Base-by-base conservation (phyloP, 2,329 filamentous ascomycete genomes). In the Arachnomyces sp. region DNA sequence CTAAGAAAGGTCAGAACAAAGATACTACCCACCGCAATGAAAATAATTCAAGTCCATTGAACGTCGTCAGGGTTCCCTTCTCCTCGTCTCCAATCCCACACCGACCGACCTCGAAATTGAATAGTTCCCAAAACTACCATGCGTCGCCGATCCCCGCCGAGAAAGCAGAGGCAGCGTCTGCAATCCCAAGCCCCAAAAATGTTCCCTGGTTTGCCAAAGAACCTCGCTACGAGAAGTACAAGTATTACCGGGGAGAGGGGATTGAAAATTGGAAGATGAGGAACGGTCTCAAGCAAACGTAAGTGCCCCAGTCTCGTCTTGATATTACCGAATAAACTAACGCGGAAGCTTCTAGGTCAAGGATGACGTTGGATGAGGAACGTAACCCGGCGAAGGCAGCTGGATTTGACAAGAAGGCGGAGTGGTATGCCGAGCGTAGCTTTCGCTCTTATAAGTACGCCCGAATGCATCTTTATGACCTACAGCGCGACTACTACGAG, bases 281-380 rank as follows among this genome's bases (percentile, higher is more conserved):
- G 47, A 98, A 96, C 63, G 96, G 96, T 60, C 98, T 96, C 54
- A 66, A 98, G 40, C 90, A 95, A 64, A 94, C 86, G 86, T 90
- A 66, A 54, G 67, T 15, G 28, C 33, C 14, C 34, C 31, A 16
- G 13, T 18, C 31, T 14, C 37, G 16, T 29, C 20, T 20, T 16
- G 20, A 8, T 7, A 44, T 16, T 6, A 14, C 13, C 13, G 31
- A 28, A 12, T 36, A 5, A 12, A 25, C 7, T 4, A 18, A 41
- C 43, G 15, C 44, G 33, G 34, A 43, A 17, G 36, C 31, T 28
- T 44, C 31, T 47, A 93, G 89, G 62, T 92, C 92, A 50, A 90
- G 90, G 7, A 90, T 96, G 73, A 92, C 92, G 15, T 98, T n/a
- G 92, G 90, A 95, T 96, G 60, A 84, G 92, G 43, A 96, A 95